phyloP scores from a whole-genome alignment of 23 red algal species.

The Cyanidium caldarium region DNA sequence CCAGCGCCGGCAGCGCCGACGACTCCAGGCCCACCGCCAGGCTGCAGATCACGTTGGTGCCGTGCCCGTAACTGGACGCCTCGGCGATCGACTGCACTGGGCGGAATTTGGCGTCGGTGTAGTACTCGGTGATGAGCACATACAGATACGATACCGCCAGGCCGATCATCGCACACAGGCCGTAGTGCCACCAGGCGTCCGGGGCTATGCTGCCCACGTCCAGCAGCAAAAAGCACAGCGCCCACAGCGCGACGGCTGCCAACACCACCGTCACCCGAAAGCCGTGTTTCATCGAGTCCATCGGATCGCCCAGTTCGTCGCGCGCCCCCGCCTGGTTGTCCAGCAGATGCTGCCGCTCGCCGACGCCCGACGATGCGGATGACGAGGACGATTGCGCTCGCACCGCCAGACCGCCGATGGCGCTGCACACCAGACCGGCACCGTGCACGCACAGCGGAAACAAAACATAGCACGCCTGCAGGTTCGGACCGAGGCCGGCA shows the following conservation, averaged over 20 bases:
- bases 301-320: background rate
- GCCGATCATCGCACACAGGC: conserved; percentile 16
- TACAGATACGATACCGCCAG: conserved; percentile 12
- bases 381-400: no score
- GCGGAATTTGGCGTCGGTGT: conserved; percentile 7
- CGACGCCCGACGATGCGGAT: background rate
- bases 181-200: conserved; percentile 21
- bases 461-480: conserved; percentile 2
- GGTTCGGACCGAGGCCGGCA: background rate
- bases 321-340: background rate
- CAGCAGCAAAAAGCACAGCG: conserved; percentile 11
- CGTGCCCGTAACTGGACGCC: conserved; percentile 9
- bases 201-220: background rate
- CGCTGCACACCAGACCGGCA: conserved; percentile 13
- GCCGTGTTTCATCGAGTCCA: conserved; percentile 13
- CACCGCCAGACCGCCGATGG: background rate
- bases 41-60: conserved; percentile 24
- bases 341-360: background rate
- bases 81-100: conserved; percentile 1
- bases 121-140: conserved; percentile 24
- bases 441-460: conserved; percentile 23
- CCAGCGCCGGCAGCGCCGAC: conserved; percentile 15
- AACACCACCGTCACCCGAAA: conserved; percentile 13
- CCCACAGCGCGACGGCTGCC: conserved; percentile 6
- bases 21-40: conserved; percentile 47